Base-by-base conservation (phyloP, 441 rosid species). In the Aleurites moluccanus region DNA sequence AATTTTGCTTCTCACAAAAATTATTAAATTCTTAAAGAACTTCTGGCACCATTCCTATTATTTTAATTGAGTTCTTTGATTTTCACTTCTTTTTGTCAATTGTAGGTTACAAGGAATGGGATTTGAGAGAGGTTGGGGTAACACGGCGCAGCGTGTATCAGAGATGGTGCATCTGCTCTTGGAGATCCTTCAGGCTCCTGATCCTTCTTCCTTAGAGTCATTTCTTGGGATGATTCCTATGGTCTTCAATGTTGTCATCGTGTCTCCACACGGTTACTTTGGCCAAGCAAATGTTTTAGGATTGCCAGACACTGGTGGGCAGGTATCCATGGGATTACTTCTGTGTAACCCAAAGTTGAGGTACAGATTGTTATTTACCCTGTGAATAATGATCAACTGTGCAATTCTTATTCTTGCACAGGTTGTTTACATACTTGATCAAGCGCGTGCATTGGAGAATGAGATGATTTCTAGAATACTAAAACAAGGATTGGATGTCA, bases 201-300 rank as follows among this genome's bases (percentile, higher is more conserved):
- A 90, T 87, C 95, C 97, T 42, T 83, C 91, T 10, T 81, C 87
- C 44, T 77, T 92, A 55, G 97, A 92, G 88, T 85, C 82, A 81
- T 92, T 92, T 82, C 93, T 92, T n/a, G 97, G 97, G 72, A 87
- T 88, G 74, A 59, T 90, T 28, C 97, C 95, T 0, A 90, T 89
- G 97, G 89, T 89, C 63, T 90, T 92, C 76, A 87, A 92, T 67
- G 97, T 89, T 72, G 96, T 88, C 55, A 86, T 92, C 79, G 82
- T 92, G 82, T 92, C 97, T 74, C 91, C 88, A 0, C 97, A 90
- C 71, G 94, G 96, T 66, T 90, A 86, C 79, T 92, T 90, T 44
- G 96, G 94, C 35, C 97, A 92, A 85, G 97, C 97, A 9, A 92
- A 92, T 85, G 97, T 92, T 75, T 78, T 90, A 83, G 97, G 97